Conservation (phyloP, 768 basidiomycete species). For the Suillus subaureus region DNA sequence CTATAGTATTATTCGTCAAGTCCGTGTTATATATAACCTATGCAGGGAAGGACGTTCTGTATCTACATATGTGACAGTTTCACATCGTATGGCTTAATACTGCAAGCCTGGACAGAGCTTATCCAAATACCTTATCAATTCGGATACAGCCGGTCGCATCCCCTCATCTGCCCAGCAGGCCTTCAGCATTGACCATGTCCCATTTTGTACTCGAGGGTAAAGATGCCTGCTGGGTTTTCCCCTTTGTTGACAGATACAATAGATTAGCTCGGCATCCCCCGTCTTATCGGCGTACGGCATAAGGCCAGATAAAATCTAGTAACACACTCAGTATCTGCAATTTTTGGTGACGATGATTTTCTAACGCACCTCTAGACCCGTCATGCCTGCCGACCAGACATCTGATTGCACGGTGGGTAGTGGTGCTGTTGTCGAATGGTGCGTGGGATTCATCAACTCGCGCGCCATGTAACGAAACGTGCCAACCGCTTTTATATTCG, state of each 20-base stretch:
- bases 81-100: neutral
- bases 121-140: neutral
- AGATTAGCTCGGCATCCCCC: neutral
- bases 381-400: slow-evolving; percentile 41
- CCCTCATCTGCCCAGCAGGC: neutral
- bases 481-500: slow-evolving; percentile 27
- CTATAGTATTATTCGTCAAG: slow-evolving; percentile 20
- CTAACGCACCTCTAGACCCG: slow-evolving; percentile 35
- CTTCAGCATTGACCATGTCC: neutral
- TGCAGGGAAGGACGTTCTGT: neutral
- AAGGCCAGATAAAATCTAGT: slow-evolving; percentile 10
- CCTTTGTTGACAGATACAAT: neutral
- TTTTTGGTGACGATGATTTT: neutral
- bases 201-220: neutral
- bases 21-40: neutral
- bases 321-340: neutral
- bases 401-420: slow-evolving; percentile 31
- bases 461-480: slow-evolving; percentile 44
- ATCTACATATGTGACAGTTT: neutral
- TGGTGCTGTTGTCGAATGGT: slow-evolving; percentile 16
- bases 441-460: slow-evolving; percentile 30
- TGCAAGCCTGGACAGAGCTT: neutral
- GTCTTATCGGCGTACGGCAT: neutral
- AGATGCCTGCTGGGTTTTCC: neutral
- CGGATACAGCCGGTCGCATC: neutral